phyloP scores from a whole-genome alignment of 2,329 filamentous ascomycete genomes.

The Pseudogymnoascus sp. region DNA sequence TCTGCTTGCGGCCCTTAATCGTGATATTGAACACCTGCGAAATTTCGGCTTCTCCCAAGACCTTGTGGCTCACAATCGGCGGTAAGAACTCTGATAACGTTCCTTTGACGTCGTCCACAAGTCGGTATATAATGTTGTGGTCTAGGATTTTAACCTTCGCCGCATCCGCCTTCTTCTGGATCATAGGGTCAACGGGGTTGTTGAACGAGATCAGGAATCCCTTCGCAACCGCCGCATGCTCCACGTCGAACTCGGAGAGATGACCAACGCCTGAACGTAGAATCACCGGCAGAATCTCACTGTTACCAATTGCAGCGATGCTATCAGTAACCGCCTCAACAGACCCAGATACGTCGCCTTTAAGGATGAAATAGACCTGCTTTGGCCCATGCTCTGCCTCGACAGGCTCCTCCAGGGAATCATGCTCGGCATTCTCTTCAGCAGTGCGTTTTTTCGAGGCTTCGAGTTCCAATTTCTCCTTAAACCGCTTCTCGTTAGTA shows the following conservation, averaged over 20 bases:
- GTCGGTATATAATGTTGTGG: constrained; percentile 78
- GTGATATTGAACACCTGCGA: constrained; percentile 79
- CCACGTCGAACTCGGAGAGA: constrained; percentile 78
- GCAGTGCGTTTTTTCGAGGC: constrained; percentile 32
- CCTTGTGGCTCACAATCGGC: constrained; percentile 58
- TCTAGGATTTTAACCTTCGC: constrained; percentile 72
- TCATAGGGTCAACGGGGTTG: constrained; percentile 56
- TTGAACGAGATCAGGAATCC: constrained; percentile 86
- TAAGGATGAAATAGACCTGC: constrained; percentile 74
- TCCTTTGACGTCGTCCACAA: constrained; percentile 64
- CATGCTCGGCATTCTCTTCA: constrained; percentile 21
- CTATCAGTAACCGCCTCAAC: constrained; percentile 82
- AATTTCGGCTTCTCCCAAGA: constrained; percentile 83
- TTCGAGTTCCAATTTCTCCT: constrained; percentile 48
- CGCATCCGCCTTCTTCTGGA: constrained; percentile 61
- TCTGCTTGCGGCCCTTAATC: constrained; percentile 60
- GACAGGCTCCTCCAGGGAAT: constrained; percentile 23
- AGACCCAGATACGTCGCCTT: constrained; percentile 88
- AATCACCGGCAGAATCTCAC: constrained; percentile 71
- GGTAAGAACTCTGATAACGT: constrained; percentile 64
- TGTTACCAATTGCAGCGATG: constrained; percentile 71
- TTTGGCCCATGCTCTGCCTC: constrained; percentile 38
- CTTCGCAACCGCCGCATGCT: constrained; percentile 71
- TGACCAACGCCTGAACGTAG: constrained; percentile 71
- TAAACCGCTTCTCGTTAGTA: constrained; percentile 53